Evolutionary conservation across 2,329 filamentous ascomycete species (phyloP).

Genomic region (Arthroderma sp.): DNA sequence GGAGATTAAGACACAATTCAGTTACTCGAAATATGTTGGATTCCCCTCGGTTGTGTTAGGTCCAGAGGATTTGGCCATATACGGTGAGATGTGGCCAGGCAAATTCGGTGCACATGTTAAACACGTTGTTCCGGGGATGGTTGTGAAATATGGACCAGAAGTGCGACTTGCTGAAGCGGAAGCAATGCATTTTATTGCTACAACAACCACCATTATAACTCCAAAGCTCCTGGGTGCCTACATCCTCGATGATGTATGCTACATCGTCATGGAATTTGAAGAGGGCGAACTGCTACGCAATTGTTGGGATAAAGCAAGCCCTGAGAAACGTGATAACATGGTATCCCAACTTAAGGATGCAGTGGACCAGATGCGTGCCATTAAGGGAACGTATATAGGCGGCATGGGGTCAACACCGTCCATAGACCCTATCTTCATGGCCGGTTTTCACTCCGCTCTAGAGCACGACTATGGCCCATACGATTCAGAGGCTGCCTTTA

Average conservation of each 20-base stretch:
- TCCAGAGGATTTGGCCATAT: conserved; percentile 5
- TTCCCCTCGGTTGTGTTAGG: conserved; percentile 2
- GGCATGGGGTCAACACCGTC: not conserved
- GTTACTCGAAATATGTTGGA: conserved; percentile 3
- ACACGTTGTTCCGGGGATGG: conserved; percentile 1
- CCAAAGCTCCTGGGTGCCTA: conserved; percentile 4
- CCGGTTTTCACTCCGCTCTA: not conserved
- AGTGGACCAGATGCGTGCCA: conserved; percentile 4
- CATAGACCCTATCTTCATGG: conserved; percentile 4
- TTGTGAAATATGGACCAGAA: conserved; percentile 6
- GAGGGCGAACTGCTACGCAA: not conserved
- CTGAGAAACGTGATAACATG: conserved; percentile 2
- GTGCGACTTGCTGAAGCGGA: conserved; percentile 8
- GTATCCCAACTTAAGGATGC: conserved; percentile 3
- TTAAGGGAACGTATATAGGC: conserved; percentile 6
- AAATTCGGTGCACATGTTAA: conserved; percentile 2
- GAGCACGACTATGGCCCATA: conserved; percentile 4
- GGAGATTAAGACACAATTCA: not conserved
- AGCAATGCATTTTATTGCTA: conserved; percentile 5
- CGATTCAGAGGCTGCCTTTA: conserved; percentile 2
- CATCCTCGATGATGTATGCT: conserved; percentile 4
- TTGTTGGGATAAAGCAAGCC: not conserved
- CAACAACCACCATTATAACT: conserved; percentile 1
- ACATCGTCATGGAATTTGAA: conserved; percentile 6
- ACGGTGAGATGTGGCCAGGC: not conserved